Conservation (phyloP, 202 grass and related monocot genomes). For the Sporobolus alterniflorus region DNA sequence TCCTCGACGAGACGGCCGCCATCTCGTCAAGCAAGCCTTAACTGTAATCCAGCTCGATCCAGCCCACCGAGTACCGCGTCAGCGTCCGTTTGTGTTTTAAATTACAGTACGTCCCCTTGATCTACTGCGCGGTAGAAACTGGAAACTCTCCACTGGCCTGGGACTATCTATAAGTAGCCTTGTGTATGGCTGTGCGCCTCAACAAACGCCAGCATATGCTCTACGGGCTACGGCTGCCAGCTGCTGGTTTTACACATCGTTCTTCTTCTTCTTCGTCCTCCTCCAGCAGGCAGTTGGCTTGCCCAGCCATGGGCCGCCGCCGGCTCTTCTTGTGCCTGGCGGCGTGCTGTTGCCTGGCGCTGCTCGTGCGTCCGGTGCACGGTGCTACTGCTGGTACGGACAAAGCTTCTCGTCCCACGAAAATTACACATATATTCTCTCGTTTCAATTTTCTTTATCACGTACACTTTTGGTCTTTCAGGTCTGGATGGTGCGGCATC, state of each 20-base stretch:
- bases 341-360: background rate
- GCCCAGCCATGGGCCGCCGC: slow-evolving; percentile 11
- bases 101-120: background rate
- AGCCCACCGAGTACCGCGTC: too few relatives aligned
- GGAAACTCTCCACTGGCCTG: background rate
- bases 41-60: background rate
- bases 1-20: slow-evolving; percentile 19
- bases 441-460: too few relatives aligned
- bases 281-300: too few relatives aligned
- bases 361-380: slow-evolving; percentile 6
- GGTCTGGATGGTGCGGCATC: too few relatives aligned
- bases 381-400: background rate
- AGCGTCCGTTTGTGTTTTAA: background rate
- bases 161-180: slow-evolving; percentile 20
- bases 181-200: background rate
- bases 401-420: too few relatives aligned
- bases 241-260: slow-evolving; percentile 11
- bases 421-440: too few relatives aligned
- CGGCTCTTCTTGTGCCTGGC: slow-evolving; percentile 27
- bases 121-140: background rate
- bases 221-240: too few relatives aligned
- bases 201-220: background rate
- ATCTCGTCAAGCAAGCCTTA: slow-evolving; percentile 36
- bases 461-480: too few relatives aligned
- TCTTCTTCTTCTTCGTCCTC: background rate